Percentiles rank a stretch among this genome's conserved stretches.
Evolutionary conservation across 2,329 filamentous ascomycete species (phyloP).

Genomic region (Aureobasidium sp.): DNA sequence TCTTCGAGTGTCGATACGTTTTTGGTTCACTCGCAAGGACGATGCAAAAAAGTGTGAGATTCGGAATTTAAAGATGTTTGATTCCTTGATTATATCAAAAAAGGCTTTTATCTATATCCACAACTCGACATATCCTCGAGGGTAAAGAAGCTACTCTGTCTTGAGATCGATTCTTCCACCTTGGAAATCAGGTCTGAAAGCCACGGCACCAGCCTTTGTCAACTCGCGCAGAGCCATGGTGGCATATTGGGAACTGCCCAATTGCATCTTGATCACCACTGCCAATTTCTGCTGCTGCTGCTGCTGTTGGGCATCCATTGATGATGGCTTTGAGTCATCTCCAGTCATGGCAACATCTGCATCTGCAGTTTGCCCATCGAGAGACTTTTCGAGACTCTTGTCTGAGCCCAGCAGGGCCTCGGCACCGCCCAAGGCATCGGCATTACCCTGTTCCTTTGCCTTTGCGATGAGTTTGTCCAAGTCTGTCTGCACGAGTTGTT

Average conservation of each 20-base stretch:
- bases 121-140: background rate
- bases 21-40: background rate
- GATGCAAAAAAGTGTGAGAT: no score
- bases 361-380: background rate
- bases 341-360: background rate
- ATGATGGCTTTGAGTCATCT: slow-evolving; percentile 15
- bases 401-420: slow-evolving; percentile 20
- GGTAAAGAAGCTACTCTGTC: background rate
- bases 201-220: slow-evolving; percentile 59
- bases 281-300: slow-evolving; percentile 47
- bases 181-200: slow-evolving; percentile 56
- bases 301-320: slow-evolving; percentile 21
- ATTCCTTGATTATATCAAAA: no score
- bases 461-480: slow-evolving; percentile 55
- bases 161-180: background rate
- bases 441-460: slow-evolving; percentile 19
- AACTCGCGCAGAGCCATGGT: slow-evolving; percentile 77
- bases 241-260: slow-evolving; percentile 75
- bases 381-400: slow-evolving; percentile 13
- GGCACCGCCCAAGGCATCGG: slow-evolving; percentile 17
- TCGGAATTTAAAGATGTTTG: no score
- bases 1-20: background rate
- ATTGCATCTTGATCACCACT: slow-evolving; percentile 64
- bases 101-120: background rate
- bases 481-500: slow-evolving; percentile 88